Conservation (phyloP, 306 rosid species). For the Vicia sativa region DNA sequence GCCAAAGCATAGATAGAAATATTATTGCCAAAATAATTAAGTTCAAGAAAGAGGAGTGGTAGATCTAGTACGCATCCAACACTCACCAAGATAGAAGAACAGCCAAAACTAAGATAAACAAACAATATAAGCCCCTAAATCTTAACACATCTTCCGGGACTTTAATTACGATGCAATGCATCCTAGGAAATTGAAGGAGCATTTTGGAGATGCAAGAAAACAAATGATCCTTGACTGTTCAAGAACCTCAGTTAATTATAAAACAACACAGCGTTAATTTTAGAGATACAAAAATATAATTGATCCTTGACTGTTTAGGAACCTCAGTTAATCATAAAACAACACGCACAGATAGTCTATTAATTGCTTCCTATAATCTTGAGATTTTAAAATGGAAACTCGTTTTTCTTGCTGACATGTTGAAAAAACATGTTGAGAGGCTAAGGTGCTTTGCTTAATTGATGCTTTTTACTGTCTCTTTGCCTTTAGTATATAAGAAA, state of each 20-base stretch:
- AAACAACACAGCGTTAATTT: background rate
- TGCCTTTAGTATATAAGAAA: background rate
- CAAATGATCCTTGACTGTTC: background rate
- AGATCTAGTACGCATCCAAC: background rate
- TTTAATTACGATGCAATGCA: constrained; percentile 7
- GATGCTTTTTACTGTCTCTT: background rate
- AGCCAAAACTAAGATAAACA: constrained; percentile 14
- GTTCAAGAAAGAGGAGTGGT: background rate
- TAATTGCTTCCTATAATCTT: constrained; percentile 5
- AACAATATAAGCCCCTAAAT: background rate
- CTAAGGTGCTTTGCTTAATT: background rate
- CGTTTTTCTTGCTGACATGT: constrained; percentile 1
- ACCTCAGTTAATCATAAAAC: no score
- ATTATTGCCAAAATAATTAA: background rate
- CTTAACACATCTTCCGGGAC: background rate
- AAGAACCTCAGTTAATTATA: background rate
- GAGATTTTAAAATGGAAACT: constrained; percentile 13
- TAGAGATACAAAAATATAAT: background rate
- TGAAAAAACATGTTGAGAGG: background rate
- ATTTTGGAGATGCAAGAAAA: constrained; percentile 8
- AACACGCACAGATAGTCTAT: background rate
- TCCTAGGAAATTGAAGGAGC: background rate
- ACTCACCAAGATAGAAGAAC: background rate
- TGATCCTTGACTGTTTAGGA: constrained; percentile 1
- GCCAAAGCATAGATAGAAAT: constrained; percentile 4